Base-by-base conservation (phyloP, 2,329 filamentous ascomycete species). In the Arthrobotrys megalospora region DNA sequence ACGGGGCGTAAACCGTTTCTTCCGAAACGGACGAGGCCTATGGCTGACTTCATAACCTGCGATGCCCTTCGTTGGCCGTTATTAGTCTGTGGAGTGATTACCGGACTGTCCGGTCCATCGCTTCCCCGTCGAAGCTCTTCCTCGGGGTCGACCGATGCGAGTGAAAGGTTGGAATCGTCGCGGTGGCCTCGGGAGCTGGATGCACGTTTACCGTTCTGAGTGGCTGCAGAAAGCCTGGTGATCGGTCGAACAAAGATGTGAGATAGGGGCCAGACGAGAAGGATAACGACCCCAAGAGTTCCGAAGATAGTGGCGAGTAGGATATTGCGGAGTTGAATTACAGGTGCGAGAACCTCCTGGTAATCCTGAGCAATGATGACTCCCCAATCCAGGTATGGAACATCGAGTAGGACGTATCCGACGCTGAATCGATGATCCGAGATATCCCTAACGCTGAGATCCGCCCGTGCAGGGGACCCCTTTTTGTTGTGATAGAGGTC, bases 291-390 rank as follows among this genome's bases (percentile, higher is more conserved):
- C 0, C 91, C 94, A 12, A 91, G 88, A 0, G 93, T 95, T 0
- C 92, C 93, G 83, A 97, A 96, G 0, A 97, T 92, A 77, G 93
- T 97, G 3, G 90, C 93, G 0, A 97, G 84, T 1, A 97, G 88
- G 62, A 97, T 93, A 62, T 91, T 91, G 14, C 92, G 90, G n/a
- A 97, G 86, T n/a, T 89, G 90, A 34, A 87, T 85, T 71, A 97
- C 94, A 0, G 94, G 92, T 8, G 87, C 86, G 85, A 92, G 93
- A 0, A 94, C 93, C 84, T 97, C 94, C 19, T 83, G 83, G 79
- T 90, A 89, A 1, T 89, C 86, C 83, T 96, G 91, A 82, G 97
- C 94, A 0, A 97, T 89, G 1, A 97, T 82, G 3, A 97, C 85
- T 4, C 92, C 90, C 94, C 94, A 97, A 82, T 95, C 89, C 7